Evolutionary conservation across 805 yeast genomes (phyloP).

Genomic region (Kuraishia piskuri): DNA sequence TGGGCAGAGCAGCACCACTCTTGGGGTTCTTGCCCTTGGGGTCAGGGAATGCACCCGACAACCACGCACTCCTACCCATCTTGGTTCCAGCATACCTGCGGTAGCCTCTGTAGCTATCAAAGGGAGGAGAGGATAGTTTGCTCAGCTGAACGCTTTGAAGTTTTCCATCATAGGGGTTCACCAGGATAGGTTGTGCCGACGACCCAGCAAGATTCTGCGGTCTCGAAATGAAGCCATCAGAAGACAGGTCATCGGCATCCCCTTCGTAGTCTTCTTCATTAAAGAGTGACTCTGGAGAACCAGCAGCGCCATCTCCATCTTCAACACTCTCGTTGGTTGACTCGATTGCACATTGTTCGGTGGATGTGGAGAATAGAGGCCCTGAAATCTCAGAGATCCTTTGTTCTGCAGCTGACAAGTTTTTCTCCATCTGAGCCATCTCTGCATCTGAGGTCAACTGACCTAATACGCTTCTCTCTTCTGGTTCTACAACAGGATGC

Average conservation of each 20-base stretch:
- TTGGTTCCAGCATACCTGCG: background rate
- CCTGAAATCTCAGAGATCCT: no score
- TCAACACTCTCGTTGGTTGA: no score
- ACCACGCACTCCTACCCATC: background rate
- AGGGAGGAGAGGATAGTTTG: background rate
- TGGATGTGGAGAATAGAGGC: no score
- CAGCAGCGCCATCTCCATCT: no score
- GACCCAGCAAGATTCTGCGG: background rate
- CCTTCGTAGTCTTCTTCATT: background rate
- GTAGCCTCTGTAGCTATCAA: background rate
- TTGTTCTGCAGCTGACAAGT: no score
- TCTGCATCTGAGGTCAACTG: no score
- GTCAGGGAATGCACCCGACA: background rate
- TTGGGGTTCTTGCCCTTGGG: slow-evolving; percentile 10
- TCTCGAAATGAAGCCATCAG: background rate
- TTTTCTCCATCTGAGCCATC: no score
- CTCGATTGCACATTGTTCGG: no score
- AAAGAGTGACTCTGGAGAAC: no score
- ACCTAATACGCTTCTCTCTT: no score
- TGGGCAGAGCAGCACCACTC: background rate
- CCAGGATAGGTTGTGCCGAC: background rate
- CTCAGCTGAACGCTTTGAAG: background rate
- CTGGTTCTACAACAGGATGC: no score
- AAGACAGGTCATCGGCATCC: background rate
- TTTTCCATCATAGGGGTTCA: background rate